Evolutionary conservation across 164 flowering plant genomes (phyloP).

Genomic region (Dillenia turbinata): DNA sequence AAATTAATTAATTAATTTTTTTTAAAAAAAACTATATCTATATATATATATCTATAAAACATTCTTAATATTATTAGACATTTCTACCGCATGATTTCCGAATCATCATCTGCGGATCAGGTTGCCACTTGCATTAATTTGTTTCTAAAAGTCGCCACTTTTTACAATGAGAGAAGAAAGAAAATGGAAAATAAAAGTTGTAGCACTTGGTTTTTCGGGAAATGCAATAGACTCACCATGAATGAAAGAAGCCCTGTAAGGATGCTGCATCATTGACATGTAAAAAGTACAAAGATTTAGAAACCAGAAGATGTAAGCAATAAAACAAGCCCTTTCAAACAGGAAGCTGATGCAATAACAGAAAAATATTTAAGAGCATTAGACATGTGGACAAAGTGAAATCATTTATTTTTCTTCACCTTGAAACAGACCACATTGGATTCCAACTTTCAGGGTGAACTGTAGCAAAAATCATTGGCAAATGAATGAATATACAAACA

Average conservation of each 20-base stretch:
- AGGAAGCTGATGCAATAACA: no score
- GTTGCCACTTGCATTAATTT: no score
- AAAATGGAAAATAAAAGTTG: neutral
- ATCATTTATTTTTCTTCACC: conserved; percentile 33
- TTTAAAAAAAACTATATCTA: no score
- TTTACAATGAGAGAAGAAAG: neutral
- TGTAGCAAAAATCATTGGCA: conserved; percentile 22
- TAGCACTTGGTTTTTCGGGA: neutral
- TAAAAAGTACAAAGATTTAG: conserved; percentile 13
- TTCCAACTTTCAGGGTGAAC: conserved; percentile 99
- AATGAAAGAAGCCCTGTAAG: conserved; percentile 95
- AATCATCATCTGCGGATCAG: no score
- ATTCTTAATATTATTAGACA: no score
- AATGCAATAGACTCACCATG: conserved; percentile 61
- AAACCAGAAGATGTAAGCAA: neutral
- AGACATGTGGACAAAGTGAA: neutral
- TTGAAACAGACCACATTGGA: conserved; percentile 99
- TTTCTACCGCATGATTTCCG: no score
- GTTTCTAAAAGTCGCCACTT: no score
- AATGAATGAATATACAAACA: neutral
- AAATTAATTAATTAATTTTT: no score
- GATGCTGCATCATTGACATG: conserved; percentile 62
- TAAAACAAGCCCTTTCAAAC: no score
- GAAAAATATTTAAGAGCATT: neutral
- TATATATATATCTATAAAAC: no score